phyloP scores from a whole-genome alignment of 2,329 filamentous ascomycete genomes.

The Hymenoscyphus fraxineus region DNA sequence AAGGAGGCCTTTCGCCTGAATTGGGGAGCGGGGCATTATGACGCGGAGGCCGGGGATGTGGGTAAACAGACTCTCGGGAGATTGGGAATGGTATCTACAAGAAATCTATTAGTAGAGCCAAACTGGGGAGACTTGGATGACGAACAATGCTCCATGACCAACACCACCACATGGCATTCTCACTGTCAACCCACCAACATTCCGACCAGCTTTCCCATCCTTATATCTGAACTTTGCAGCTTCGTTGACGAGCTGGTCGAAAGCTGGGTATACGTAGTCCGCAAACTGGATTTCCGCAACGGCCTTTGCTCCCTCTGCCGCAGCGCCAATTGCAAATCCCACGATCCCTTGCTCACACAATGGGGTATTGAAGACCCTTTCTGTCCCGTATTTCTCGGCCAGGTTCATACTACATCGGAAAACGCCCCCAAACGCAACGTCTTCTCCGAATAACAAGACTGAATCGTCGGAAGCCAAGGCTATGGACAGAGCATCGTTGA shows the following conservation, averaged over 20 bases:
- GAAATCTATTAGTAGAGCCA: slow-evolving; percentile 12
- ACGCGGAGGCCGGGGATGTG: slow-evolving; percentile 68
- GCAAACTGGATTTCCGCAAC: slow-evolving; percentile 85
- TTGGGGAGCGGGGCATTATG: slow-evolving; percentile 65
- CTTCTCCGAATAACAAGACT: slow-evolving; percentile 90
- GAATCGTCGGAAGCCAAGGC: slow-evolving; percentile 80
- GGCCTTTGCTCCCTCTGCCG: slow-evolving; percentile 86
- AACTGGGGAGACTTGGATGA: slow-evolving; percentile 8
- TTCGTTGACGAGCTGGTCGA: slow-evolving; percentile 76
- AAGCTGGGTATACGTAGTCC: slow-evolving; percentile 73
- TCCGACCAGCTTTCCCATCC: slow-evolving; percentile 52
- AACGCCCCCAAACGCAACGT: slow-evolving; percentile 94
- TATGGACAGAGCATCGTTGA: slow-evolving; percentile 84
- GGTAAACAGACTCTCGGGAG: slow-evolving; percentile 66
- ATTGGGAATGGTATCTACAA: slow-evolving; percentile 64
- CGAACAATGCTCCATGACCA: slow-evolving; percentile 65
- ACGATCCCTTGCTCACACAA: slow-evolving; percentile 91
- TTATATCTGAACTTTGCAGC: slow-evolving; percentile 69
- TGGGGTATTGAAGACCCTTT: slow-evolving; percentile 94
- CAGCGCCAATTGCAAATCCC: slow-evolving; percentile 87
- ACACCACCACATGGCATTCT: slow-evolving; percentile 71
- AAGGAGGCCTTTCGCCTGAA: slow-evolving; percentile 68
- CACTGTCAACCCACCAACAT: slow-evolving; percentile 63
- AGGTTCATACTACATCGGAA: slow-evolving; percentile 93
- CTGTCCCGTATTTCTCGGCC: slow-evolving; percentile 78